Conservation (phyloP, 2,329 filamentous ascomycete genomes). For the Alternaria triticina region DNA sequence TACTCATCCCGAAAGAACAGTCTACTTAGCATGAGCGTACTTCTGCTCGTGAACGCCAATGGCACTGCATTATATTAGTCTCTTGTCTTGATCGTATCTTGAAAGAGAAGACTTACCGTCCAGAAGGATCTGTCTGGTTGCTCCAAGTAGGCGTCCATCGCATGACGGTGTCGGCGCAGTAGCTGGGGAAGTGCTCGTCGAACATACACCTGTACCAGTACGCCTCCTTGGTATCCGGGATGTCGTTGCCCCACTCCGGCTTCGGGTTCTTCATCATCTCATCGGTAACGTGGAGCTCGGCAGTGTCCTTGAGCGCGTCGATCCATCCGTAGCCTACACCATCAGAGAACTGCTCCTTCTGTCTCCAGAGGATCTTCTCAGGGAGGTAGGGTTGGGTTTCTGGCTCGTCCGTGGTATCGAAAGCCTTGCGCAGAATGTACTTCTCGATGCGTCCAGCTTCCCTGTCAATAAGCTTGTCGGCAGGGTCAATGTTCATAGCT, state of each 20-base stretch:
- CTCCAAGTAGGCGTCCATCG: conserved; percentile 98
- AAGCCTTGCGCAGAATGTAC: conserved; percentile 97
- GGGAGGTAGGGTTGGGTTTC: conserved; percentile 86
- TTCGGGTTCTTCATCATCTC: conserved; percentile 99
- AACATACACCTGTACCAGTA: conserved; percentile 99
- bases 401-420: conserved; percentile 90
- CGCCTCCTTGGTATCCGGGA: conserved; percentile 96
- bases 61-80: conserved; percentile 32
- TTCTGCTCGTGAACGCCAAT: conserved; percentile 45
- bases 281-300: conserved; percentile 86
- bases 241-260: conserved; percentile 90
- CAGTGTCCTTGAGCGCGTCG: conserved; percentile 93
- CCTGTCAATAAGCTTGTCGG: conserved; percentile 84
- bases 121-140: conserved; percentile 92
- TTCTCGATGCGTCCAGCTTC: conserved; percentile 90
- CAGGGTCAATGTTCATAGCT: conserved; percentile 90
- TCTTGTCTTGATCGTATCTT: neutral
- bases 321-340: conserved; percentile 99
- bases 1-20: neutral
- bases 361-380: conserved; percentile 93
- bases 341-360: conserved; percentile 99
- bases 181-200: conserved; percentile 95
- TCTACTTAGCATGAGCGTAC: conserved; percentile 34
- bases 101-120: conserved; percentile 65
- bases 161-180: conserved; percentile 91